Evolutionary conservation across 345 rosid genomes (phyloP), one percentile per base, ranked within the genome.

Genomic region (Populus tremula): DNA sequence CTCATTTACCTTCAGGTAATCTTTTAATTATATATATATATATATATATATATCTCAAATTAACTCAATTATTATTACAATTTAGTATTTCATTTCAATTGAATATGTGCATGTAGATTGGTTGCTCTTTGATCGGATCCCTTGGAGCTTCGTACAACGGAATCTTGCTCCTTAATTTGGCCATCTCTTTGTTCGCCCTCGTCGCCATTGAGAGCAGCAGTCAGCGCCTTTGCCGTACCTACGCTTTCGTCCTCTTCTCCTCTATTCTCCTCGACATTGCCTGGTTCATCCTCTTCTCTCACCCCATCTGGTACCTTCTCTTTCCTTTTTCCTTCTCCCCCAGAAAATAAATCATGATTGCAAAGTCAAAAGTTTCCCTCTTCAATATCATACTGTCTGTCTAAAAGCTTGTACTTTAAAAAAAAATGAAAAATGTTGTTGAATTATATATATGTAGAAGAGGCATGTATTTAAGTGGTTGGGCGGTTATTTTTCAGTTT

Each of bases 61-160:
- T 27, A 27, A 27, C 27, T 27, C 31, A 1, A 1, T 29, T 29
- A 29, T 29, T 1, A 50, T 18, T 17, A 21, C 21, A 50, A 6
- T 50, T 18, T 50, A 50, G 2, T 50, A 4, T 17, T 18, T 50
- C 5, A 18, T 50, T 50, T 18, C 17, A 5, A 2, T 31, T 31
- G 33, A 31, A 31, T 31, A 31, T 31, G 18, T 18, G 21, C 18
- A 50, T 6, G 2, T 29, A 80, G 97, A 94, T 92, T 83, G 96
- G 92, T 4, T 91, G 97, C 80, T 91, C 98, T 8, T 78, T 94
- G 83, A 87, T 93, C 69, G 97, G 98, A 83, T 91, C 97, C 11
- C 83, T 92, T 2, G 97, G 98, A 3, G 97, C 98, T 76, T 86
- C 88, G 80, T 91, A 89, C 90, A 94, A 91, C 67, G 98, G 98